These are phyloP conservation scores for Lecanicillium sp. DNA, from an alignment of 2,329 filamentous ascomycete genomes.

Conservation along the genomic window DNA sequence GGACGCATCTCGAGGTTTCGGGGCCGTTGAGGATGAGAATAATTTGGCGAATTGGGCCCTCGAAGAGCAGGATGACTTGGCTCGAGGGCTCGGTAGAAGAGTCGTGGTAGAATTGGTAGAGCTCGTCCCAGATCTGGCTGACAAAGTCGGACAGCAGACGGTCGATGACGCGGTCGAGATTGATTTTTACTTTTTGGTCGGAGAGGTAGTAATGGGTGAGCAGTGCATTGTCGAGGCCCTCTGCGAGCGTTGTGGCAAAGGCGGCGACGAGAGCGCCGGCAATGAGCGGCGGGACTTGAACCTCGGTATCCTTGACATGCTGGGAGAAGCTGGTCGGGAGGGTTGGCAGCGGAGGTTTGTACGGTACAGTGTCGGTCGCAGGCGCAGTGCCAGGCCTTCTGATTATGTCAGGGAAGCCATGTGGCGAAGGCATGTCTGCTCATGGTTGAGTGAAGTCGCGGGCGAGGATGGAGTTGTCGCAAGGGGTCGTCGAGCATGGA, in stretches of 20 bases:
- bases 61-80: slow-evolving; percentile 25
- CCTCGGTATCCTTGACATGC: slow-evolving; percentile 20
- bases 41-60: slow-evolving; percentile 28
- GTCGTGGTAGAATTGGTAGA: slow-evolving; percentile 24
- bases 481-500: neutral
- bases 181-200: slow-evolving; percentile 22
- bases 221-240: slow-evolving; percentile 26
- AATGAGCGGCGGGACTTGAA: slow-evolving; percentile 26
- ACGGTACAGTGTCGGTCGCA: slow-evolving; percentile 7
- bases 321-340: slow-evolving; percentile 20
- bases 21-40: slow-evolving; percentile 27
- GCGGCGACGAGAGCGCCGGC: slow-evolving; percentile 24
- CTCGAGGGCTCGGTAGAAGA: slow-evolving; percentile 17
- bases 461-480: neutral
- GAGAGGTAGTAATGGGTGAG: slow-evolving; percentile 28
- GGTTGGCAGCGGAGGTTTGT: slow-evolving; percentile 26
- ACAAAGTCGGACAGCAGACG: slow-evolving; percentile 25
- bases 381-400: slow-evolving; percentile 14
- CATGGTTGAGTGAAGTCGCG: slow-evolving; percentile 13
- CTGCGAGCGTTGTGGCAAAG: slow-evolving; percentile 25
- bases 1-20: slow-evolving; percentile 24
- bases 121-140: slow-evolving; percentile 25
- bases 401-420: slow-evolving; percentile 17
- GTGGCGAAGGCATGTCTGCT: slow-evolving; percentile 21
- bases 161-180: slow-evolving; percentile 27